A percentile compares a stretch with the other conserved stretches of the same genome.
These are phyloP conservation scores for Desmodesmus armatus DNA, from an alignment of 139 green algal genomes.

Conservation along the genomic window DNA sequence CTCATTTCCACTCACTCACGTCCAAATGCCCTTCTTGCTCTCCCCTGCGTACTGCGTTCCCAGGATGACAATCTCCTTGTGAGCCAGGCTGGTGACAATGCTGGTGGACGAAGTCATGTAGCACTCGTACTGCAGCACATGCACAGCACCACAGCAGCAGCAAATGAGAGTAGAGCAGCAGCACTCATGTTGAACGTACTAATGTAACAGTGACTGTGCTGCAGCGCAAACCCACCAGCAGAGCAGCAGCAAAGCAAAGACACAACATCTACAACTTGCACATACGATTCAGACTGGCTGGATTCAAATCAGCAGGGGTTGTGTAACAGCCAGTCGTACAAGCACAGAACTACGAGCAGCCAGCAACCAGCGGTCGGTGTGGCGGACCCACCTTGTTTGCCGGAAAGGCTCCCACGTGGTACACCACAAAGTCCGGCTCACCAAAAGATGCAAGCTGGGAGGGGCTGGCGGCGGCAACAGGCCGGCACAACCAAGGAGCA, in stretches of 20 bases:
- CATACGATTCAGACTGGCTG: too few species aligned
- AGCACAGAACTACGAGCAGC: background rate
- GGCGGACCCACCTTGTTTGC: background rate
- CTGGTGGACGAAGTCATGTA: constrained; percentile 92
- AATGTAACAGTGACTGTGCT: too few species aligned
- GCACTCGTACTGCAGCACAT: constrained; percentile 76
- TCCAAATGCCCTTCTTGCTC: constrained; percentile 95
- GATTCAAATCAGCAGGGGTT: too few species aligned
- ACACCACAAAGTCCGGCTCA: constrained; percentile 94
- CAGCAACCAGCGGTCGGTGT: background rate
- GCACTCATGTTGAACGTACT: background rate
- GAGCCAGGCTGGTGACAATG: constrained; percentile 84
- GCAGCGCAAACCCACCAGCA: too few species aligned
- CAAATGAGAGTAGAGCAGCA: background rate
- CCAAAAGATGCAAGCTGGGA: too few species aligned
- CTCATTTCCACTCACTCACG: too few species aligned
- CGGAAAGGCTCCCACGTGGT: constrained; percentile 81
- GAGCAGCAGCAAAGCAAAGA: too few species aligned
- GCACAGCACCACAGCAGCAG: constrained; percentile 72
- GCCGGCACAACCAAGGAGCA: too few species aligned
- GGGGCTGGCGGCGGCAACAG: too few species aligned
- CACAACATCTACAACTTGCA: too few species aligned
- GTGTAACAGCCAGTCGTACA: too few species aligned
- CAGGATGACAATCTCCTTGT: constrained; percentile 80
- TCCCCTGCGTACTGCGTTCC: constrained; percentile 93